phyloP scores from a whole-genome alignment of 2,329 filamentous ascomycete species.

The Colletotrichum musae region DNA sequence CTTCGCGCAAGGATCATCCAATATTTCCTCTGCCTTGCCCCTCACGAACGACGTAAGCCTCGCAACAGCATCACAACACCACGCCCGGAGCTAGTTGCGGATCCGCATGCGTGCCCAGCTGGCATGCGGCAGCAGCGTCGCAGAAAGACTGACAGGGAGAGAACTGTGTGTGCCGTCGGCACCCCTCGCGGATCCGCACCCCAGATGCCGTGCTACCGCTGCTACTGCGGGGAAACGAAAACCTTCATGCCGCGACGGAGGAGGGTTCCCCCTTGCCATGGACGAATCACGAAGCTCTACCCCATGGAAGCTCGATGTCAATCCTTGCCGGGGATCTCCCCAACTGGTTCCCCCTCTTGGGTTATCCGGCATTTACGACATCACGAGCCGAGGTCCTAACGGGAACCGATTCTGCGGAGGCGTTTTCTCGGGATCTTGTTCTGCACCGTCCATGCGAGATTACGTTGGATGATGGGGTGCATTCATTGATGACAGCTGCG shows the following conservation, averaged over 20 bases:
- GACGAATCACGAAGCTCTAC: constrained; percentile 17
- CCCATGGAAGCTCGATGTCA: neutral
- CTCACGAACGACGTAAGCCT: neutral
- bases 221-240: constrained; percentile 26
- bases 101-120: constrained; percentile 17
- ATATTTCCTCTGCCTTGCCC: neutral
- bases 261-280: constrained; percentile 12
- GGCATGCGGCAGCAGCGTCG: neutral
- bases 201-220: constrained; percentile 12
- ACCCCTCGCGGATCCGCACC: neutral
- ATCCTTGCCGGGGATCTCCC: neutral
- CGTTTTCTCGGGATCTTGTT: neutral
- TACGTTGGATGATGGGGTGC: neutral
- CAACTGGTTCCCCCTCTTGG: neutral
- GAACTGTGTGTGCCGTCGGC: neutral
- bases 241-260: constrained; percentile 10
- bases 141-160: constrained; percentile 9
- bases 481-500: neutral
- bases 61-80: neutral
- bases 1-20: neutral
- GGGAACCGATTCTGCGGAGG: neutral
- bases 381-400: neutral
- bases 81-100: neutral
- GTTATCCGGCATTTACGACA: neutral
- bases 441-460: constrained; percentile 5